These are phyloP conservation scores for Halophytophthora polymorphica DNA, from an alignment of 352 stramenopile species.

Conservation along the genomic window DNA sequence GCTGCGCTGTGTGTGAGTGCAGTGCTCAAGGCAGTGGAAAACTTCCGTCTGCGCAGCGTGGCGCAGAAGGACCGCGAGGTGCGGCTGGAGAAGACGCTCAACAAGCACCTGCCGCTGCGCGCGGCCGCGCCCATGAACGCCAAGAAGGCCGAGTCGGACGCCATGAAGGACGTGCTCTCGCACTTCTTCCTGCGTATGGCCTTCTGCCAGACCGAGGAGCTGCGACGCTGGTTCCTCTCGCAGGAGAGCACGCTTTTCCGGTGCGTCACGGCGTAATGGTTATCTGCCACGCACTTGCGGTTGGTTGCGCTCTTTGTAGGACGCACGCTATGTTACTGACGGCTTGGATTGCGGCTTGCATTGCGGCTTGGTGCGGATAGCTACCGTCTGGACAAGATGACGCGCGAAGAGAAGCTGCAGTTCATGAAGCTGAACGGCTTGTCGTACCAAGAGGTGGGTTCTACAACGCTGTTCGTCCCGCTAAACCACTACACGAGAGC, in stretches of 20 bases:
- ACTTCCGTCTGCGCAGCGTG: constrained; percentile 77
- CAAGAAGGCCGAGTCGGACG: constrained; percentile 60
- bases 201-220: constrained; percentile 97
- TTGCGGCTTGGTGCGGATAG: constrained; percentile 14
- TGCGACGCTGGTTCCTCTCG: constrained; percentile 96
- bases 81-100: constrained; percentile 82
- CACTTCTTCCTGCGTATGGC: constrained; percentile 98
- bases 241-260: constrained; percentile 95
- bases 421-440: constrained; percentile 88
- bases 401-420: constrained; percentile 80
- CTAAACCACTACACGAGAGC: neutral
- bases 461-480: neutral
- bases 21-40: constrained; percentile 86
- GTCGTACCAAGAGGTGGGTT: constrained; percentile 60
- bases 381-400: constrained; percentile 88
- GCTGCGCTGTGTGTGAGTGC: constrained; percentile 21
- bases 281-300: neutral
- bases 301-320: constrained; percentile 35
- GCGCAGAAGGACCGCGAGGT: constrained; percentile 66
- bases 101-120: constrained; percentile 80
- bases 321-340: constrained; percentile 6
- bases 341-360: constrained; percentile 26
- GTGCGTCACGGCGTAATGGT: constrained; percentile 16
- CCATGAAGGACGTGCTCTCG: constrained; percentile 91
- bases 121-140: constrained; percentile 27